Base-by-base conservation (phyloP, 2,329 filamentous ascomycete species). In the Colletotrichum scovillei region DNA sequence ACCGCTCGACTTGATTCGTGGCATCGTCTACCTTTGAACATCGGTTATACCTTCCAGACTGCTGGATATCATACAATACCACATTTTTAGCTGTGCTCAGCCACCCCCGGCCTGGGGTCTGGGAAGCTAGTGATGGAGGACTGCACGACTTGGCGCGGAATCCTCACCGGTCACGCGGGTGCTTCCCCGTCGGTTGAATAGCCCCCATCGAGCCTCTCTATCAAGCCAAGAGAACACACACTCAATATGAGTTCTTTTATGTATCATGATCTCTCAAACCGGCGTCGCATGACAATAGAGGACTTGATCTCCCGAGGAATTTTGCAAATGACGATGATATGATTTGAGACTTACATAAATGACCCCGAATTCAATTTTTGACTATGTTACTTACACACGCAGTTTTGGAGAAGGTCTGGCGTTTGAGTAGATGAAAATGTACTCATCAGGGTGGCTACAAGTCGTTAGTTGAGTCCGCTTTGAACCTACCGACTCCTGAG, bases 21-120 rank as follows among this genome's bases (percentile, higher is more conserved):
- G n/a, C 52, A 24, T 38, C 26, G 14, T n/a, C 8, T 8, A 5
- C 35, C 9, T 56, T 55, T 66, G 49, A n/a, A 32, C 22, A 63
- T 73, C 70, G 70, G 55, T 35, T 73, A 70, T 52, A 56, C 60
- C 67, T 73, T 60, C 67, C 60, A 62, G 22, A 56, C 22, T 24
- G 16, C 28, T 35, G 59, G 56, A 30, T 52, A 26, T 58, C 12
- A 52, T 49, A 14, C n/a, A 55, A 32, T 66, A 3, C 70, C 67
- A 70, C 60, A 28, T 9, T 70, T 70, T 70, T 28, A 46, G 28
- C 59, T 62, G 49, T 73, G 67, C 70, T 66, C 67, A 73, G 67
- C 70, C 70, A 70, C 60, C 60, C 67, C 67, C 67, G 42, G 66
- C 22, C 60, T 70, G 46, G 60, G 49, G 67, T 62, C 49, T 24